These are phyloP conservation scores for Beta vulgaris DNA, from an alignment of 148 eudicot genomes.

Conservation along the genomic window DNA sequence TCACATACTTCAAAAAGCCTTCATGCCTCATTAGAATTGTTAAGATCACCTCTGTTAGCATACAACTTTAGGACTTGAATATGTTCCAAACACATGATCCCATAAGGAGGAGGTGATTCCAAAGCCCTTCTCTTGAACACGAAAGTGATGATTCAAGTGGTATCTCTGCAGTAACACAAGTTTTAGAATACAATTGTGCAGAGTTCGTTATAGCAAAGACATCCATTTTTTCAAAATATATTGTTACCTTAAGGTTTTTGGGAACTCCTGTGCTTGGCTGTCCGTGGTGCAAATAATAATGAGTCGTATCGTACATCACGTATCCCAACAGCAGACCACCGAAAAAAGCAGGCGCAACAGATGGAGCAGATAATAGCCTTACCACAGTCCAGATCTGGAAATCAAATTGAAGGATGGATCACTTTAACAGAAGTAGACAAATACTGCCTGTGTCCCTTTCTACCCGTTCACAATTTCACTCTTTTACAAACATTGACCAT, in stretches of 20 bases:
- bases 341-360: constrained; percentile 58
- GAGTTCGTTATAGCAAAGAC: neutral
- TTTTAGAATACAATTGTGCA: neutral
- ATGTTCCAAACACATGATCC: constrained; percentile 76
- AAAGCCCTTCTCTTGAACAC: constrained; percentile 63
- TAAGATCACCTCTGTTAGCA: neutral
- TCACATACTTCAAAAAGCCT: neutral
- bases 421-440: neutral
- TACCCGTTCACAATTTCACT: neutral
- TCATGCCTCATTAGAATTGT: neutral
- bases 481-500: neutral
- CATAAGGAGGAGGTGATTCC: constrained; percentile 82
- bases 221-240: neutral
- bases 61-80: constrained; percentile 52
- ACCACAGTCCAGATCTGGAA: constrained; percentile 64
- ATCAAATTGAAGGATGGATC: neutral
- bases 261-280: constrained; percentile 50
- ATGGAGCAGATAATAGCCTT: constrained; percentile 47
- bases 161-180: constrained; percentile 48
- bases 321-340: constrained; percentile 74
- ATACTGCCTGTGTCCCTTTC: neutral
- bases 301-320: constrained; percentile 74
- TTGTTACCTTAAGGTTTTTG: constrained; percentile 61
- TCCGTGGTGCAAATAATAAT: constrained; percentile 82
- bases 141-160: constrained; percentile 86